Evolutionary conservation across 257 asterid genomes (phyloP).

Genomic region (Nicotiana undulata): DNA sequence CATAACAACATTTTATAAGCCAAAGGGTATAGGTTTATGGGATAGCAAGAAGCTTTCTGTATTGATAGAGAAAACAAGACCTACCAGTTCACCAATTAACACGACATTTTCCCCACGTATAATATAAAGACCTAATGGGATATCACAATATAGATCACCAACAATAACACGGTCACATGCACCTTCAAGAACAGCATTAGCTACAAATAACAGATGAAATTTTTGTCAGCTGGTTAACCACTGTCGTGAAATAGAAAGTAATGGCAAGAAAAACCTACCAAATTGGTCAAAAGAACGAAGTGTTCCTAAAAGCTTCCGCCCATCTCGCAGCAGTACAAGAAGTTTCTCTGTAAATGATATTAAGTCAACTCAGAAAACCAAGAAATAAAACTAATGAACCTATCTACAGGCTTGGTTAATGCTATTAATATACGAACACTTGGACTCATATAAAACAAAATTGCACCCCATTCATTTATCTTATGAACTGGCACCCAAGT

Average conservation of each 20-base stretch:
- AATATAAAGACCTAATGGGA: constrained; percentile 82
- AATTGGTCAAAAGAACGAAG: constrained; percentile 84
- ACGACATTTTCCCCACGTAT: constrained; percentile 98
- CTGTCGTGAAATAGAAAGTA: background rate
- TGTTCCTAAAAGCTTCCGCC: constrained; percentile 60
- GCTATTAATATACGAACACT: background rate
- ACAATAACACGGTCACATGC: constrained; percentile 93
- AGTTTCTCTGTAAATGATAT: constrained; percentile 47
- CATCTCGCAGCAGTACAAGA: constrained; percentile 70
- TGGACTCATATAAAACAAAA: background rate
- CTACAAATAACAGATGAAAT: constrained; percentile 27
- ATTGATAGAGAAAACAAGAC: constrained; percentile 9
- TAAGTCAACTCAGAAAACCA: background rate
- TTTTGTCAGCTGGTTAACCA: constrained; percentile 12
- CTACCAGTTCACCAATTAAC: constrained; percentile 96
- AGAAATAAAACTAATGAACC: background rate
- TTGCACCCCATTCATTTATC: background rate
- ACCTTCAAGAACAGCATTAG: constrained; percentile 97
- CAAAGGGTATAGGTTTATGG: background rate
- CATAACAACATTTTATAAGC: constrained; percentile 5
- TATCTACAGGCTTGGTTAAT: background rate
- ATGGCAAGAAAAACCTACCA: constrained; percentile 34
- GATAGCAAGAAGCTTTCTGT: background rate
- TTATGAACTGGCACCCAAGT: background rate
- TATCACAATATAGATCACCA: constrained; percentile 84